These are phyloP conservation scores for Picea glauca DNA, from an alignment of 75 land plant species.

Conservation along the genomic window DNA sequence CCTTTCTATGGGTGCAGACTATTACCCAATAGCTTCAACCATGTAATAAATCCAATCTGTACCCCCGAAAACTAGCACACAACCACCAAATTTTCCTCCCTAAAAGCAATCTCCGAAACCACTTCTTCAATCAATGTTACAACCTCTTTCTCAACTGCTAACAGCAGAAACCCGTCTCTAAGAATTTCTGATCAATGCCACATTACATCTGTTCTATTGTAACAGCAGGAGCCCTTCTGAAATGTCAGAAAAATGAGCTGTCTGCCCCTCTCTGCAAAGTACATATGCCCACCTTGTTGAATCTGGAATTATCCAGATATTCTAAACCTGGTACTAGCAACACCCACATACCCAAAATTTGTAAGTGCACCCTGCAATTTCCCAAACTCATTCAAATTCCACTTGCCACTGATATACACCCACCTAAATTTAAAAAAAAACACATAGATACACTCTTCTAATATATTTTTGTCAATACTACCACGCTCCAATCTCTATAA, in stretches of 20 bases:
- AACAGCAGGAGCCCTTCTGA: neutral
- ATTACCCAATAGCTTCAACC: neutral
- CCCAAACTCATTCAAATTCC: neutral
- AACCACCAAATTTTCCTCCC: neutral
- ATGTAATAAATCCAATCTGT: neutral
- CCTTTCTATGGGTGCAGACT: neutral
- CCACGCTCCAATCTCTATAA: too few species aligned
- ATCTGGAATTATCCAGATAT: neutral
- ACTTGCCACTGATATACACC: too few species aligned
- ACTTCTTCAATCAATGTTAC: too few species aligned
- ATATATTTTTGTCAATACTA: too few species aligned
- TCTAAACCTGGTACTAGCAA: neutral
- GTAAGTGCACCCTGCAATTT: neutral
- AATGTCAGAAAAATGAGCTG: neutral
- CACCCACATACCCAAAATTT: too few species aligned
- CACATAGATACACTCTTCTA: too few species aligned
- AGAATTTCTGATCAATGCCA: neutral
- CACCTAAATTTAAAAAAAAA: too few species aligned
- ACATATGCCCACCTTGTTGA: conserved; percentile 3
- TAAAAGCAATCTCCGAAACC: too few species aligned
- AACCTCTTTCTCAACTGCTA: neutral
- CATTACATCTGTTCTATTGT: neutral
- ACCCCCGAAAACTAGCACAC: neutral
- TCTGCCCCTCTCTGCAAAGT: neutral
- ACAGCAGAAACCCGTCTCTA: neutral